phyloP scores from a whole-genome alignment of 2,329 filamentous ascomycete genomes.

The Trichoderma sp. region DNA sequence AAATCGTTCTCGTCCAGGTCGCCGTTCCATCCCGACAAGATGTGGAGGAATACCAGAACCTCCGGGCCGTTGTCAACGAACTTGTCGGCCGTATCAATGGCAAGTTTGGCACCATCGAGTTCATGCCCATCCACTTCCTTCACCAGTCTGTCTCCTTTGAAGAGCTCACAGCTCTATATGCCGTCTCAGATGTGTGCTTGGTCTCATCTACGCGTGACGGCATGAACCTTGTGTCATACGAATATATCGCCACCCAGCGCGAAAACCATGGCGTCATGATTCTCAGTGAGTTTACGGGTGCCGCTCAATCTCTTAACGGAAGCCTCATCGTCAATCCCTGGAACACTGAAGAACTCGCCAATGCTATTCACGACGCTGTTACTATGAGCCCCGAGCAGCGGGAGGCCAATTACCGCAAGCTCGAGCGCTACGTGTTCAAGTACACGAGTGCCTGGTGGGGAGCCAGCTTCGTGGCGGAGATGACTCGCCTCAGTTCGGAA shows the following conservation, averaged over 20 bases:
- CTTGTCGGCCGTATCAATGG: conserved; percentile 96
- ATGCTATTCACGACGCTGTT: conserved; percentile 92
- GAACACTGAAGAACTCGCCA: conserved; percentile 95
- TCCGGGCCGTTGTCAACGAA: conserved; percentile 93
- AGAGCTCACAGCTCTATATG: conserved; percentile 90
- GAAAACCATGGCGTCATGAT: conserved; percentile 92
- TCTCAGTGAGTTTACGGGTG: conserved; percentile 93
- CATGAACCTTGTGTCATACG: conserved; percentile 98
- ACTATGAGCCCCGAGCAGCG: conserved; percentile 92
- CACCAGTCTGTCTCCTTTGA: conserved; percentile 95
- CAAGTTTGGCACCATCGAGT: conserved; percentile 93
- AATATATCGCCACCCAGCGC: conserved; percentile 93
- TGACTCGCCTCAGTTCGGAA: conserved; percentile 53
- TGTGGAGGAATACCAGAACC: conserved; percentile 96
- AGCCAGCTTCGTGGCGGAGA: conserved; percentile 83
- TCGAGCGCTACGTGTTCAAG: conserved; percentile 94
- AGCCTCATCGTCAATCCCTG: conserved; percentile 95
- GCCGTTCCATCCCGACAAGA: conserved; percentile 93
- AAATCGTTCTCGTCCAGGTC: conserved; percentile 93
- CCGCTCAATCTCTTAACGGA: conserved; percentile 90
- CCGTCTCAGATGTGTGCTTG: conserved; percentile 86
- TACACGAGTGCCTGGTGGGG: conserved; percentile 99
- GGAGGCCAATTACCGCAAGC: conserved; percentile 81
- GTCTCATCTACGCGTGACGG: conserved; percentile 95
- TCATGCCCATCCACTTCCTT: conserved; percentile 98